A percentile compares a stretch with the other conserved stretches of the same genome.
Conservation (phyloP, 2,329 filamentous ascomycete genomes). For the Beauveria brongniartii region DNA sequence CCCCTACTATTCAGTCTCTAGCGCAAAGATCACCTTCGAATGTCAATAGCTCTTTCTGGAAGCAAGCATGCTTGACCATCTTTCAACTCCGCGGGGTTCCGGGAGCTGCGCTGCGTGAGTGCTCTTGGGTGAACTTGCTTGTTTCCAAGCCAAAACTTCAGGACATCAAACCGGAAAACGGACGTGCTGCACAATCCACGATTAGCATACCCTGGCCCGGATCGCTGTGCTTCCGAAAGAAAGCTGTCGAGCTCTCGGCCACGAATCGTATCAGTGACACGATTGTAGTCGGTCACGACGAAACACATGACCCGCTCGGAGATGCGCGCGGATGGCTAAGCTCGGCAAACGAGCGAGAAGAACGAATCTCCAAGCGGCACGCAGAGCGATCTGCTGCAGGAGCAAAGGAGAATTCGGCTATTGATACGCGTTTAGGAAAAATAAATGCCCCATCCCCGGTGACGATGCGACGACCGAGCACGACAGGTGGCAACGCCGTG, state of each 20-base stretch:
- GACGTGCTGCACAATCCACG: slow-evolving; percentile 26
- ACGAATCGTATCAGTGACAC: slow-evolving; percentile 32
- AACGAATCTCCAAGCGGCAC: slow-evolving; percentile 38
- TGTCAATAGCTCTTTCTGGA: slow-evolving; percentile 38
- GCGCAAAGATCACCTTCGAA: slow-evolving; percentile 33
- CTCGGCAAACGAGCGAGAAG: slow-evolving; percentile 36
- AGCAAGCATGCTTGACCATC: slow-evolving; percentile 40
- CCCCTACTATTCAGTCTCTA: slow-evolving; percentile 44
- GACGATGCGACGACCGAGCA: slow-evolving; percentile 41
- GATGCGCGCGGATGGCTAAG: slow-evolving; percentile 42
- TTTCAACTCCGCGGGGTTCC: slow-evolving; percentile 44
- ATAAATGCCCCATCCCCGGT: slow-evolving; percentile 45
- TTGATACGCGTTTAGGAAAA: slow-evolving; percentile 33
- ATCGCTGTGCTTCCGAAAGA: slow-evolving; percentile 44
- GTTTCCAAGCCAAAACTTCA: slow-evolving; percentile 36
- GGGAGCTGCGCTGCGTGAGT: slow-evolving; percentile 32
- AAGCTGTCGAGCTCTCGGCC: slow-evolving; percentile 32
- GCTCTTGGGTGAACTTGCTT: slow-evolving; percentile 44
- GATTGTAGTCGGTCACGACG: slow-evolving; percentile 29
- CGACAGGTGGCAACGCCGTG: slow-evolving; percentile 44
- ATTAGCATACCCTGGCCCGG: slow-evolving; percentile 46
- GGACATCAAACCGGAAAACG: slow-evolving; percentile 35
- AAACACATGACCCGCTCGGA: slow-evolving; percentile 40
- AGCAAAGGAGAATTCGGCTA: slow-evolving; percentile 34
- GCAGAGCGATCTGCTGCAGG: slow-evolving; percentile 39